Base-by-base conservation (phyloP, 495 filamentous ascomycete species). In the Aspergillus asperescens region DNA sequence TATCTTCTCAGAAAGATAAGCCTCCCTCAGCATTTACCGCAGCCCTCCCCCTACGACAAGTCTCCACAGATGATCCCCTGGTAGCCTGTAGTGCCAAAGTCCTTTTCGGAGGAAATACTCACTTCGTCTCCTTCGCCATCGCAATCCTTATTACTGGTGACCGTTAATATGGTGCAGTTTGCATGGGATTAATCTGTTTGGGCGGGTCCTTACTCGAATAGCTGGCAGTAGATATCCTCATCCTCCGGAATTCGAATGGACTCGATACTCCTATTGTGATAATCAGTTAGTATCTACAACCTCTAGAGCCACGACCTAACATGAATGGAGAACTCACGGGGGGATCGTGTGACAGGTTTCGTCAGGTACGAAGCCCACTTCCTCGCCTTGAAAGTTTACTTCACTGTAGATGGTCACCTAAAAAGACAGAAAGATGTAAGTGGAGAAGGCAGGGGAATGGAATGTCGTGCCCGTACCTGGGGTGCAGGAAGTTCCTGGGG, bases 21-120 rank as follows among this genome's bases (percentile, higher is more conserved):
- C n/a, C n/a, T n/a, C n/a, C n/a, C n/a, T n/a, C n/a, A n/a, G n/a
- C n/a, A n/a, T n/a, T n/a, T n/a, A n/a, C n/a, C n/a, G n/a, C n/a
- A n/a, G n/a, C n/a, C n/a, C n/a, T n/a, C n/a, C 27, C 27, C 27
- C 27, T 29, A 29, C 27, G 27, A 29, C 27, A 32, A 32, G n/a
- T 10, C 29, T 10, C 29, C 29, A 13, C 73, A 80, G 57, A 63
- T 63, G 60, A 60, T 61, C 12, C 41, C 62, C n/a, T 65, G n/a
- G n/a, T n/a, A n/a, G n/a, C n/a, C n/a, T n/a, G n/a, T n/a, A n/a
- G n/a, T n/a, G n/a, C n/a, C n/a, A n/a, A n/a, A n/a, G n/a, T n/a
- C n/a, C n/a, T n/a, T n/a, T n/a, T n/a, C n/a, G n/a, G n/a, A n/a
- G n/a, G n/a, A n/a, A n/a, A n/a, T n/a, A n/a, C n/a, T n/a, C n/a